Evolutionary conservation across 306 rosid genomes (phyloP).

Genomic region (Vicia villosa): DNA sequence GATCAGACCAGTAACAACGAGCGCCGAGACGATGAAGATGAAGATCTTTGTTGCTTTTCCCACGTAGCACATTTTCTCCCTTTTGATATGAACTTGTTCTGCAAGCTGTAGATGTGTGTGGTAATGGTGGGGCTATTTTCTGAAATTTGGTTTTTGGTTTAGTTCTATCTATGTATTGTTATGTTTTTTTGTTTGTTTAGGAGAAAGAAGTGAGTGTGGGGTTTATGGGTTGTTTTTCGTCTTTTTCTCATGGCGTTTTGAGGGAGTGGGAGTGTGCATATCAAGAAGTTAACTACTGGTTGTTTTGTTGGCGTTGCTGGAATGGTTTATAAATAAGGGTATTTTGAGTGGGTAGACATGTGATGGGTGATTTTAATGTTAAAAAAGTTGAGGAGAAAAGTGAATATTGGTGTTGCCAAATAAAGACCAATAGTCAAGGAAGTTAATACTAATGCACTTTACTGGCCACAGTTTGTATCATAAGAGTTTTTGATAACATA

Average conservation of each 20-base stretch:
- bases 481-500: constrained; percentile 30
- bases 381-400: not conserved
- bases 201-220: constrained; percentile 23
- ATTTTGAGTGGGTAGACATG: constrained; percentile 27
- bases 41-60: constrained; percentile 99
- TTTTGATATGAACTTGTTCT: not conserved
- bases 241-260: constrained; percentile 76
- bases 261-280: constrained; percentile 16
- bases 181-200: not conserved
- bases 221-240: constrained; percentile 52
- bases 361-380: constrained; percentile 14
- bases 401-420: constrained; percentile 6
- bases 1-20: constrained; percentile 67
- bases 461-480: constrained; percentile 11
- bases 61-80: constrained; percentile 69
- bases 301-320: constrained; percentile 1
- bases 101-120: constrained; percentile 14
- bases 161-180: not conserved
- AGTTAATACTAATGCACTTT: constrained; percentile 1
- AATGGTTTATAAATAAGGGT: constrained; percentile 25
- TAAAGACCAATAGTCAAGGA: constrained; percentile 24
- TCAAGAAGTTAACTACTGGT: not conserved
- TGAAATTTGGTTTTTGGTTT: constrained; percentile 5
- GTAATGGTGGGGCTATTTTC: constrained; percentile 21
- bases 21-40: constrained; percentile 81